Conservation (phyloP, 2,329 filamentous ascomycete species). For the Neophaeococcomyces aloes region DNA sequence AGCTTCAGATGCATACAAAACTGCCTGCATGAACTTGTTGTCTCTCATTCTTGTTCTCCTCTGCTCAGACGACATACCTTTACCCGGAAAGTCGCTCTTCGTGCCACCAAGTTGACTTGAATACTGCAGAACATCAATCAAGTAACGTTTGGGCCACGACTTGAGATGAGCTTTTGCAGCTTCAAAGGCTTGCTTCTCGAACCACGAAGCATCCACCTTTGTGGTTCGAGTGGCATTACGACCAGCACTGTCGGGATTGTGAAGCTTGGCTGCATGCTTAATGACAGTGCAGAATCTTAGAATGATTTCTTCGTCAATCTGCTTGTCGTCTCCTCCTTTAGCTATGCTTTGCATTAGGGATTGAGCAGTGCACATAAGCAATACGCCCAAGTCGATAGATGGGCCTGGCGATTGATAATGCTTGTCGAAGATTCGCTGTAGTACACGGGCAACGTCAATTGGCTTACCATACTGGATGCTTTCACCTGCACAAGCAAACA, state of each 20-base stretch:
- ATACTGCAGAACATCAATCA: slow-evolving; percentile 18
- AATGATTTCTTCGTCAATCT: slow-evolving; percentile 11
- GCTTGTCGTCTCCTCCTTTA: slow-evolving; percentile 20
- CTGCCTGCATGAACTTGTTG: slow-evolving; percentile 12
- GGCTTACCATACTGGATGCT: slow-evolving; percentile 57
- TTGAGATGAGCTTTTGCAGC: slow-evolving; percentile 11
- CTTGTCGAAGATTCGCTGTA: slow-evolving; percentile 52
- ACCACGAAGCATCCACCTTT: slow-evolving; percentile 14
- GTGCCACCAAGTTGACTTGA: slow-evolving; percentile 9
- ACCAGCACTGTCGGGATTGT: background rate
- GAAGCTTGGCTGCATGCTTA: slow-evolving; percentile 8
- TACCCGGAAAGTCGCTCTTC: background rate
- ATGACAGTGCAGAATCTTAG: slow-evolving; percentile 15
- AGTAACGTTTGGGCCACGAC: slow-evolving; percentile 13
- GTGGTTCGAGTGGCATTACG: background rate
- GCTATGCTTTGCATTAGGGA: slow-evolving; percentile 37
- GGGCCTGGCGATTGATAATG: slow-evolving; percentile 39
- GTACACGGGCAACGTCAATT: slow-evolving; percentile 45
- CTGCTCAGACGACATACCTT: background rate
- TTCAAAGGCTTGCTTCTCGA: slow-evolving; percentile 15
- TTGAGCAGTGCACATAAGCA: slow-evolving; percentile 44
- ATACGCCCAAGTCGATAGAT: slow-evolving; percentile 49
- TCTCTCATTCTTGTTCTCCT: background rate
- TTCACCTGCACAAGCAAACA: slow-evolving; percentile 73
- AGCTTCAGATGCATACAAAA: slow-evolving; percentile 15